A percentile compares a stretch with the other conserved stretches of the same genome.
Evolutionary conservation across 2,329 filamentous ascomycete genomes (phyloP).

Genomic region (Nigrospora osmanthi): DNA sequence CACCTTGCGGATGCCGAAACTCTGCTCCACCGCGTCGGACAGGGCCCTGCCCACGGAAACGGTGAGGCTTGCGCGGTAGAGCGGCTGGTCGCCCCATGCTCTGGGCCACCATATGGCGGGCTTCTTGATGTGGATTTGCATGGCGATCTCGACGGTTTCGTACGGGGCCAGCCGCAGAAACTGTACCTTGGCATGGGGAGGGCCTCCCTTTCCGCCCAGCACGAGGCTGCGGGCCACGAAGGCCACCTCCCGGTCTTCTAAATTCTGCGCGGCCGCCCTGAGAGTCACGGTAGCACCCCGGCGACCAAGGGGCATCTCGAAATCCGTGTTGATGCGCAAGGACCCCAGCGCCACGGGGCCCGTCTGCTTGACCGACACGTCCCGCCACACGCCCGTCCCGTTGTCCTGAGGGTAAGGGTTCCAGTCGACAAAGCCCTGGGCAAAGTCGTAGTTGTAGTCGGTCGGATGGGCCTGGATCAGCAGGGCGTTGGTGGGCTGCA

Average conservation of each 20-base stretch:
- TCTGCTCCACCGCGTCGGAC: slow-evolving; percentile 24
- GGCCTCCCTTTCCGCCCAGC: slow-evolving; percentile 19
- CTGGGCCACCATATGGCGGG: slow-evolving; percentile 55
- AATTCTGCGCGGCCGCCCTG: slow-evolving; percentile 28
- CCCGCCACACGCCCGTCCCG: slow-evolving; percentile 55
- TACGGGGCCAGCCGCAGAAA: slow-evolving; percentile 27
- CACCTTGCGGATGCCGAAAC: slow-evolving; percentile 48
- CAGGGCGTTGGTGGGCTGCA: slow-evolving; percentile 37
- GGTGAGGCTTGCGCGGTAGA: slow-evolving; percentile 31
- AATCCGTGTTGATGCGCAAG: slow-evolving; percentile 35
- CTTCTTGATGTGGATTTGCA: slow-evolving; percentile 28
- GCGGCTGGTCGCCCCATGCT: slow-evolving; percentile 48
- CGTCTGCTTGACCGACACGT: slow-evolving; percentile 47
- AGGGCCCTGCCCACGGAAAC: slow-evolving; percentile 12
- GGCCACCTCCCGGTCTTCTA: slow-evolving; percentile 29
- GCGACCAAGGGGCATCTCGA: slow-evolving; percentile 18
- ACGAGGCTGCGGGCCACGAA: slow-evolving; percentile 27
- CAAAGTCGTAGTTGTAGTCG: slow-evolving; percentile 51
- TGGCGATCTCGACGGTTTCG: slow-evolving; percentile 27
- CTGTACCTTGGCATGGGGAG: slow-evolving; percentile 17
- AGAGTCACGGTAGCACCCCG: slow-evolving; percentile 27
- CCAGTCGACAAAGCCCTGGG: slow-evolving; percentile 54
- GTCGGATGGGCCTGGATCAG: slow-evolving; percentile 48
- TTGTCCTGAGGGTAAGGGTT: slow-evolving; percentile 55
- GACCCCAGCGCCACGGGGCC: slow-evolving; percentile 39